phyloP scores from a whole-genome alignment of 768 basidiomycete genomes.

The Boletus tomentosulus region DNA sequence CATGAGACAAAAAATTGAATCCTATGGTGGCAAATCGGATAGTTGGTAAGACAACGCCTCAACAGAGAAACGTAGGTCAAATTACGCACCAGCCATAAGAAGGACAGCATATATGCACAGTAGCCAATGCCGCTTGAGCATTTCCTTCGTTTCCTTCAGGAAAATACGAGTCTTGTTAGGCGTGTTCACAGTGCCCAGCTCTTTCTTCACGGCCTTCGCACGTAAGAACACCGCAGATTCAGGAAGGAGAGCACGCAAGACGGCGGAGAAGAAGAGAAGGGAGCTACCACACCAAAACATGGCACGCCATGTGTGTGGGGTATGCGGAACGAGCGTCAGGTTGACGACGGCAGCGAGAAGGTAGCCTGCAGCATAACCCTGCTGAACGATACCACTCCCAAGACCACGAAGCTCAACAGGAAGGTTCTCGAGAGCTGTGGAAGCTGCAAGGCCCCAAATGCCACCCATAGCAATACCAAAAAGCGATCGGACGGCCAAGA shows the following conservation, averaged over 20 bases:
- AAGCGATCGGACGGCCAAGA: slow-evolving; percentile 75
- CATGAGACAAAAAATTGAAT: slow-evolving; percentile 77
- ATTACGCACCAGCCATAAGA: slow-evolving; percentile 59
- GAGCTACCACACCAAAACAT: slow-evolving; percentile 81
- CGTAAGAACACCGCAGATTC: slow-evolving; percentile 75
- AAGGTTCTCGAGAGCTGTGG: slow-evolving; percentile 85
- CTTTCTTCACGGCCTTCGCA: slow-evolving; percentile 52
- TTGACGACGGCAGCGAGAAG: slow-evolving; percentile 84
- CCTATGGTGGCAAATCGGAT: slow-evolving; percentile 31
- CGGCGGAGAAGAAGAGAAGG: slow-evolving; percentile 65
- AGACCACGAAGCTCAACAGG: slow-evolving; percentile 89
- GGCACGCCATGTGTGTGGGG: slow-evolving; percentile 54
- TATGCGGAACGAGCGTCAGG: slow-evolving; percentile 48
- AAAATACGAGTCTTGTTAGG: slow-evolving; percentile 65
- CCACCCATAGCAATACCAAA: slow-evolving; percentile 91
- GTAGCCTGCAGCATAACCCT: slow-evolving; percentile 90
- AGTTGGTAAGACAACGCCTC: not conserved
- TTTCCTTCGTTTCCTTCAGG: slow-evolving; percentile 63
- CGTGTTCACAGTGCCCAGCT: slow-evolving; percentile 27
- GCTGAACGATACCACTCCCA: slow-evolving; percentile 80
- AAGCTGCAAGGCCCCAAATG: slow-evolving; percentile 81
- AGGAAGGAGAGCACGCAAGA: slow-evolving; percentile 63
- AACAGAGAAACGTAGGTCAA: not conserved
- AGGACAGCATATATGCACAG: slow-evolving; percentile 80
- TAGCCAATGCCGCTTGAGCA: slow-evolving; percentile 82